Evolutionary conservation across 1,284 basidiomycete genomes (phyloP), one percentile per base, ranked within the genome.

Genomic region (Sanghuangporus sanghuang): DNA sequence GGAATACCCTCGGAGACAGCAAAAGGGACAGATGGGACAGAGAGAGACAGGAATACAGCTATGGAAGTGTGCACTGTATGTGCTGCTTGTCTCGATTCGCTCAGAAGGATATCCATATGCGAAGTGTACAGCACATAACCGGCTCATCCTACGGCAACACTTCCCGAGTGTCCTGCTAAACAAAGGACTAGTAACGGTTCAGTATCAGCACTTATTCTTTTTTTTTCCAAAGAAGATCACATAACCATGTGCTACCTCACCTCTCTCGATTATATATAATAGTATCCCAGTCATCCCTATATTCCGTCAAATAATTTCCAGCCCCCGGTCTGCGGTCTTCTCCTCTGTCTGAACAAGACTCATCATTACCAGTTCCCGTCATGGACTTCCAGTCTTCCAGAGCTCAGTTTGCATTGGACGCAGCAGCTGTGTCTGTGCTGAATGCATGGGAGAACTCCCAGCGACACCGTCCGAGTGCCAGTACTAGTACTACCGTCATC

Each of bases 401-500:
- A 14, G 42, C 57, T 3, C 57, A 59, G 23, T 60, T 52, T 44
- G 12, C 58, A 18, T 23, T 52, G 12, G 49, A 60, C 36, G 11
- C 48, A 14, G 18, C 48, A 36, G 49, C 58, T n/a, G 36, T 32
- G 27, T 52, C 58, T 38, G 36, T 60, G 7, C 48, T 60, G 9
- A n/a, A 18, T 18, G 58, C 58, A 38, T 60, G 58, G 58, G 48
- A 60, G 36, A 60, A 49, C 49, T 52, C 58, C 11, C 58, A 60
- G 21, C 49, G 40, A 23, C 58, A 53, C 6, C 23, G 12, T 35
- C 61, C 16, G 56, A 75, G 78, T 21, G 73, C 79, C n/a, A 72
- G 73, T 52, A 68, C 75, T 12, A 67, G 78, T 27, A 18, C 65
- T 6, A 8, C 39, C 39, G 21, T 8, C 42, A 36, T 60, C 18